Base-by-base conservation (phyloP, 2,329 filamentous ascomycete species). In the Paecilomyces formosus region DNA sequence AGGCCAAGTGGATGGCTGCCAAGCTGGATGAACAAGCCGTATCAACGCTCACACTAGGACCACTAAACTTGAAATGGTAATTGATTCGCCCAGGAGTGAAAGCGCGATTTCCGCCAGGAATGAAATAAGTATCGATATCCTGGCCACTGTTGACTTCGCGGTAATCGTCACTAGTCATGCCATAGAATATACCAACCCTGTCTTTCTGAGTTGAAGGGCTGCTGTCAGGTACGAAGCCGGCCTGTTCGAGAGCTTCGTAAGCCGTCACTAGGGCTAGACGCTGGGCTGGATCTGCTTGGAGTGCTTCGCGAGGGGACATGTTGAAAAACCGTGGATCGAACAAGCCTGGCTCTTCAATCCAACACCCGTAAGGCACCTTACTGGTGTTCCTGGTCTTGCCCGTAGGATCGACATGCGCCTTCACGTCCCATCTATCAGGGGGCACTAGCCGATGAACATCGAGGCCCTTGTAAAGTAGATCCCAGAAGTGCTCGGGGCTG, bases 201-300 rank as follows among this genome's bases (percentile, higher is more conserved):
- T 85, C 76, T 8, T 80, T 72, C 64, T 82, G 81, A 2, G 85
- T 88, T 0, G 86, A 87, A 0, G 86, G 81, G 0, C 86, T 89
- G 52, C 86, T 79, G 72, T 89, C 88, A 0, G 86, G 85, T 21
- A 90, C 85, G 67, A 89, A 88, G 1, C 89, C 89, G 33, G 87
- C 85, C 85, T 88, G 88, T 71, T 93, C 89, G 50, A 92, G 77
- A 1, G 89, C 88, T 69, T 92, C 88, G 67, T 90, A 92, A 1
- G 88, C 88, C 1, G 88, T 90, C 13, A 86, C 83, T 39, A 92
- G 75, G 3, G 87, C 86, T 63, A 92, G 79, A 66, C 89, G 82
- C 70, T 90, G 88, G 84, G 89, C 89, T 0, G 89, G 89, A 70
- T 92, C 89, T 1, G 88, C 90, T 70, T 91, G 87, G 57, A 84